A percentile compares a stretch with the other conserved stretches of the same genome.
phyloP scores from a whole-genome alignment of 2,329 filamentous ascomycete species.

The Sporothrix protearum region DNA sequence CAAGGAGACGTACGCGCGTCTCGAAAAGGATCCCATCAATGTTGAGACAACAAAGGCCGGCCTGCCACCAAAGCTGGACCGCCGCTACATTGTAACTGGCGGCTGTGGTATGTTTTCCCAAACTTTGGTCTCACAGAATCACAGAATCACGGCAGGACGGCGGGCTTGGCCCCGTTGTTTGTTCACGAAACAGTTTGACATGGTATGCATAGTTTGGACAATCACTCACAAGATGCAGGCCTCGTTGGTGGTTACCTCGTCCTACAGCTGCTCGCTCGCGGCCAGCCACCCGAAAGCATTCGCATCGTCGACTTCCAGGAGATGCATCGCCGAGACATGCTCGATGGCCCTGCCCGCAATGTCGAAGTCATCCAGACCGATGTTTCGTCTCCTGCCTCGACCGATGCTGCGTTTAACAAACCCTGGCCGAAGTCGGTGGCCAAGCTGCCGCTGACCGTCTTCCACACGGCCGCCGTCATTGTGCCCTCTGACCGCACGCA shows the following conservation, averaged over 20 bases:
- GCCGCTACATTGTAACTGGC: conserved; percentile 40
- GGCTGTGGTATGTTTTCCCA: conserved; percentile 35
- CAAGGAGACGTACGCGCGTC: conserved; percentile 34
- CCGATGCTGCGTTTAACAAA: conserved; percentile 41
- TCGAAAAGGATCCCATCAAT: conserved; percentile 34
- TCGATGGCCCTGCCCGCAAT: conserved; percentile 34
- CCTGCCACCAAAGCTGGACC: conserved; percentile 36
- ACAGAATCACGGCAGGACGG: no score
- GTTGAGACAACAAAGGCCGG: conserved; percentile 30
- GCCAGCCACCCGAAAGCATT: conserved; percentile 45
- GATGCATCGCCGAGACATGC: conserved; percentile 41
- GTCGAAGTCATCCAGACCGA: conserved; percentile 45
- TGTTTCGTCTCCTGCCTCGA: conserved; percentile 41
- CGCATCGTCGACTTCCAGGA: conserved; percentile 47
- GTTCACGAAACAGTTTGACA: background rate
- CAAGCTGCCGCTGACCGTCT: conserved; percentile 47
- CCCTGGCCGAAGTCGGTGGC: conserved; percentile 42
- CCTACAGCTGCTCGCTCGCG: conserved; percentile 46
- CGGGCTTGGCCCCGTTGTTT: background rate
- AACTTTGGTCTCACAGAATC: background rate
- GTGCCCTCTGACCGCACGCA: conserved; percentile 42
- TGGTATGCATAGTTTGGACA: no score
- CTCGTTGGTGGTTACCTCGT: conserved; percentile 48
- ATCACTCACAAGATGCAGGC: conserved; percentile 22
- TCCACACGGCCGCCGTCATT: conserved; percentile 49